phyloP scores from a whole-genome alignment of 2,329 filamentous ascomycete species.

The Claviceps arundinis region DNA sequence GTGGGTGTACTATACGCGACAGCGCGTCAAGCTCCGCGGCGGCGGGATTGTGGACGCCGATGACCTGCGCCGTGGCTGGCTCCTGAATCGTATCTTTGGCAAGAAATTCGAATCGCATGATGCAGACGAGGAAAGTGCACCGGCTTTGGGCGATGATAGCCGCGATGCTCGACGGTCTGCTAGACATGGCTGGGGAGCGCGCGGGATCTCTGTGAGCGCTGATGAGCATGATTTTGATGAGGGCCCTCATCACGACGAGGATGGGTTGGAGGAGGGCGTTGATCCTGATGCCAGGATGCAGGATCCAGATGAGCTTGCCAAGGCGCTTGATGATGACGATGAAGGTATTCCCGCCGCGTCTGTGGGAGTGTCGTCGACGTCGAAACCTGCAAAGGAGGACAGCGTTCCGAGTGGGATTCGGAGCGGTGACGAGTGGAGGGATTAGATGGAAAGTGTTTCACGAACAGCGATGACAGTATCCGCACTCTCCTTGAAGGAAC shows the following conservation, averaged over 20 bases:
- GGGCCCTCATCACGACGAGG: conserved; percentile 33
- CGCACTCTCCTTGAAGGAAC: background rate
- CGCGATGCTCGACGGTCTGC: conserved; percentile 15
- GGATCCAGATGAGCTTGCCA: conserved; percentile 52
- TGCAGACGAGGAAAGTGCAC: conserved; percentile 48
- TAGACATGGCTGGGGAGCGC: conserved; percentile 46
- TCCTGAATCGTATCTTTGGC: conserved; percentile 67
- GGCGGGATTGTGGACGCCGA: conserved; percentile 85
- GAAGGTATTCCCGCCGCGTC: conserved; percentile 14
- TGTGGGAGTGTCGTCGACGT: conserved; percentile 8
- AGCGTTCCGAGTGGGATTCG: conserved; percentile 26
- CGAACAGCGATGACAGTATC: background rate
- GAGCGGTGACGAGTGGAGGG: conserved; percentile 34
- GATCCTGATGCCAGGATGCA: conserved; percentile 54
- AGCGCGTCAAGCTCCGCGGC: conserved; percentile 80
- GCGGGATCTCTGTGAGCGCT: conserved; percentile 53
- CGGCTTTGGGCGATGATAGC: conserved; percentile 28
- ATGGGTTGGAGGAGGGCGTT: conserved; percentile 29
- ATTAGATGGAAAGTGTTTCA: conserved; percentile 12
- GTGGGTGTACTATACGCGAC: conserved; percentile 90
- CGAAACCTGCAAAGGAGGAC: conserved; percentile 13
- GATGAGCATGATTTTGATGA: conserved; percentile 45
- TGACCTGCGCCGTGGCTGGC: conserved; percentile 73
- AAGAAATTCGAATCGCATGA: conserved; percentile 38
- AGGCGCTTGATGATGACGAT: conserved; percentile 34